phyloP scores from a whole-genome alignment of 2,329 filamentous ascomycete genomes.

The Colletotrichum graminicola region DNA sequence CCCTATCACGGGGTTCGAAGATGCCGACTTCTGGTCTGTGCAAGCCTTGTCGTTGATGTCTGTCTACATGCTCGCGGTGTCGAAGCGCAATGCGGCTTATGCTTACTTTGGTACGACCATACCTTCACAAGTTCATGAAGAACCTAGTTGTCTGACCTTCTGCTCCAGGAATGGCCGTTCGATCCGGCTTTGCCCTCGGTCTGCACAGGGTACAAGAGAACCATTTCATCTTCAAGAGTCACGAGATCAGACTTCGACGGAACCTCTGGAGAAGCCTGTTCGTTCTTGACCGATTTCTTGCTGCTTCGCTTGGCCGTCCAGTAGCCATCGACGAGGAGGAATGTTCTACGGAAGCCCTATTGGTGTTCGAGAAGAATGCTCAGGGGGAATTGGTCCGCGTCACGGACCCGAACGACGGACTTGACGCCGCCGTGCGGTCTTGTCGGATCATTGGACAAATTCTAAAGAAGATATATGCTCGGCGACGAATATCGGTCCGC shows the following conservation, averaged over 20 bases:
- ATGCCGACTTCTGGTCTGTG: slow-evolving; percentile 74
- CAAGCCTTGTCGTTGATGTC: slow-evolving; percentile 74
- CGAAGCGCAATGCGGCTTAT: slow-evolving; percentile 73
- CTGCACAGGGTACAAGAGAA: slow-evolving; percentile 70
- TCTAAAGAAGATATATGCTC: slow-evolving; percentile 70
- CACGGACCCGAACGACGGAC: slow-evolving; percentile 47
- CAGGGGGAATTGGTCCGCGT: slow-evolving; percentile 32
- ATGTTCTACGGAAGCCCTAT: slow-evolving; percentile 65
- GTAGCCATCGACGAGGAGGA: slow-evolving; percentile 72
- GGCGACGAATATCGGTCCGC: slow-evolving; percentile 68
- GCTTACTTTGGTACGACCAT: slow-evolving; percentile 66
- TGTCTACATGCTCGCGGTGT: slow-evolving; percentile 72
- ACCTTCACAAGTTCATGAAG: background rate
- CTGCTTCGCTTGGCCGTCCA: slow-evolving; percentile 72
- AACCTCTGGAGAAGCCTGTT: slow-evolving; percentile 76
- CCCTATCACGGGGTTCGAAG: slow-evolving; percentile 64
- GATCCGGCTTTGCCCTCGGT: slow-evolving; percentile 72
- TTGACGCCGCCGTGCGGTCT: slow-evolving; percentile 69
- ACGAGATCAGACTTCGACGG: slow-evolving; percentile 62
- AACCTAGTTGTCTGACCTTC: slow-evolving; percentile 33
- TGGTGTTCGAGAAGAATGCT: slow-evolving; percentile 41
- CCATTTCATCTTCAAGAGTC: slow-evolving; percentile 62
- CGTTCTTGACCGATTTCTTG: slow-evolving; percentile 73
- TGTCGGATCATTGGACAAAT: slow-evolving; percentile 70
- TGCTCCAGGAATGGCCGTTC: slow-evolving; percentile 69